Conservation (phyloP, 495 filamentous ascomycete species). For the Neurospora tetrasperma region DNA sequence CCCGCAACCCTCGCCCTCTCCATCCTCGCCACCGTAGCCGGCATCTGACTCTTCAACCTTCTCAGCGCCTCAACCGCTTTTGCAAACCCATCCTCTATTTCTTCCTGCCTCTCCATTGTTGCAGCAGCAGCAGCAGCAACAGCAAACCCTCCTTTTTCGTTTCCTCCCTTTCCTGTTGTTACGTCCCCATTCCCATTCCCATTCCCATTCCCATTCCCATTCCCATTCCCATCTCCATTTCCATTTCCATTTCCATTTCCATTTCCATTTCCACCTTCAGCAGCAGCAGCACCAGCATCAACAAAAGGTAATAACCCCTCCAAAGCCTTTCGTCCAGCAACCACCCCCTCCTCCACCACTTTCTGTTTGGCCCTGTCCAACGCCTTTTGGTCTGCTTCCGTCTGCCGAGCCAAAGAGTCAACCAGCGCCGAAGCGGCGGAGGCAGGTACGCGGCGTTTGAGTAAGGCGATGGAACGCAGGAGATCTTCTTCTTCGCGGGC, state of each 20-base stretch:
- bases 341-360: slow-evolving; percentile 10
- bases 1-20: slow-evolving; percentile 66
- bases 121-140: too few relatives aligned
- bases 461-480: slow-evolving; percentile 57
- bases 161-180: too few relatives aligned
- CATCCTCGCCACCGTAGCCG: slow-evolving; percentile 63
- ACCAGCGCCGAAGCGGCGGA: slow-evolving; percentile 47
- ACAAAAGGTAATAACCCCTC: slow-evolving; percentile 14
- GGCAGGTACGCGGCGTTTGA: slow-evolving; percentile 58
- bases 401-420: slow-evolving; percentile 33
- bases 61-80: slow-evolving; percentile 43
- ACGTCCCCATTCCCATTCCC: background rate
- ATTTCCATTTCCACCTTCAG: background rate
- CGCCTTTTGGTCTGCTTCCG: slow-evolving; percentile 40
- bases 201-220: too few relatives aligned
- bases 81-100: slow-evolving; percentile 40
- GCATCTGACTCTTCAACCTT: slow-evolving; percentile 49
- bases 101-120: slow-evolving; percentile 34
- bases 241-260: background rate
- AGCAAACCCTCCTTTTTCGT: too few relatives aligned
- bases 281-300: too few relatives aligned
- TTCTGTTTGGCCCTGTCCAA: slow-evolving; percentile 20
- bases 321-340: slow-evolving; percentile 11
- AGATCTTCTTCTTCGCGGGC: slow-evolving; percentile 63
- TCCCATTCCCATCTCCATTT: too few relatives aligned